Conservation (phyloP, 257 asterid species). For the Cordia subcordata region DNA sequence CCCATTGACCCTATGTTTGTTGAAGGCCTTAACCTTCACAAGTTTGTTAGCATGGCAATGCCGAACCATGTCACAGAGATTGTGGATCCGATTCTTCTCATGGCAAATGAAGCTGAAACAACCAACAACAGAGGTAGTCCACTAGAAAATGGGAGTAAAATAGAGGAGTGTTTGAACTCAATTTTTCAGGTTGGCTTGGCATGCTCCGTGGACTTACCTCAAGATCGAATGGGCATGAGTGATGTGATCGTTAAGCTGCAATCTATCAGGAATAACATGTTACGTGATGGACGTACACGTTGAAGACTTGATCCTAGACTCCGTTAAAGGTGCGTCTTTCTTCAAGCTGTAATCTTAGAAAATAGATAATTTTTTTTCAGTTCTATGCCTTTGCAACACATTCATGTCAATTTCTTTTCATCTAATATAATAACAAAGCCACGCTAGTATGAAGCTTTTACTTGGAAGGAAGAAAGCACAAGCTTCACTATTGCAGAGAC, state of each 20-base stretch:
- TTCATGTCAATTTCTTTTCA: too few species aligned
- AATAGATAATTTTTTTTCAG: too few species aligned
- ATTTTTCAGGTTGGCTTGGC: neutral
- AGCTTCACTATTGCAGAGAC: too few species aligned
- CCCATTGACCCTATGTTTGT: constrained; percentile 8
- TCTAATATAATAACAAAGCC: too few species aligned
- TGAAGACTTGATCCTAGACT: too few species aligned
- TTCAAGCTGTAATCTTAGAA: too few species aligned
- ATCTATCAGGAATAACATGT: too few species aligned
- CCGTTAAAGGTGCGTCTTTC: too few species aligned
- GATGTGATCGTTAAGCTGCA: neutral
- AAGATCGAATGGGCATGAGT: neutral
- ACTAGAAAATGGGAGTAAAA: neutral
- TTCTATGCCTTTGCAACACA: too few species aligned
- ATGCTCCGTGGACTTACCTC: neutral
- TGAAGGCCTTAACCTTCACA: neutral
- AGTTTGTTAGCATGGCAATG: neutral
- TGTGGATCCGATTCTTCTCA: neutral
- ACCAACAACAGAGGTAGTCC: neutral
- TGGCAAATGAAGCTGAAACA: neutral
- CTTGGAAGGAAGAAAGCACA: too few species aligned
- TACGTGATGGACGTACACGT: too few species aligned
- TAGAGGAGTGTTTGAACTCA: neutral
- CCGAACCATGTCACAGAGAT: neutral
- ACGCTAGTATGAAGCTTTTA: too few species aligned